Conservation (phyloP, 2,329 filamentous ascomycete genomes). For the Diaporthe velutina region DNA sequence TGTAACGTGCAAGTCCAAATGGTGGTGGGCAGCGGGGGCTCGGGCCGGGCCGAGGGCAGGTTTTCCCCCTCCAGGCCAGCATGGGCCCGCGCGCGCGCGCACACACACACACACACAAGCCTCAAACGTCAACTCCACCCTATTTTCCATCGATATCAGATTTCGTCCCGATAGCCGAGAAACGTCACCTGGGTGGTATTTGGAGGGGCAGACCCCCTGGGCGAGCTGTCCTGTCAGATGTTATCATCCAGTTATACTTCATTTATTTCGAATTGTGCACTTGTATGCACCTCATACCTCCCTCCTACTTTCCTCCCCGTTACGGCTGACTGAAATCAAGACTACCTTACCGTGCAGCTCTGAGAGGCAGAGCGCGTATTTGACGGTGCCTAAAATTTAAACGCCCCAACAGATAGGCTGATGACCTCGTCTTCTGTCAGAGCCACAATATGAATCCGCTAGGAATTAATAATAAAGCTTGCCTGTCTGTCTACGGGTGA, state of each 20-base stretch:
- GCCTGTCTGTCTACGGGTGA: background rate
- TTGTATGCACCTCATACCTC: background rate
- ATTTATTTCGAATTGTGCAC: background rate
- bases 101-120: background rate
- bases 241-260: background rate
- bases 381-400: no score
- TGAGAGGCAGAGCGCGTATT: background rate
- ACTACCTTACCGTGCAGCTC: no score
- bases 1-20: background rate
- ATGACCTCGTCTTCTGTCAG: no score
- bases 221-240: background rate
- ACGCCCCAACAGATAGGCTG: background rate
- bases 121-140: constrained; percentile 13
- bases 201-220: background rate
- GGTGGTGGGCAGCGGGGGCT: constrained; percentile 5
- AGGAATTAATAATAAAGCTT: no score
- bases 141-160: background rate
- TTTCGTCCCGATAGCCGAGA: background rate
- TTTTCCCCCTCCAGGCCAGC: no score
- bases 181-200: background rate
- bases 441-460: background rate
- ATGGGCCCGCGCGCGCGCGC: no score
- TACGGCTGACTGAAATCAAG: background rate
- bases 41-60: constrained; percentile 4
- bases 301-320: background rate